Conservation (phyloP, 2,329 filamentous ascomycete species). For the Lomentospora prolificans region DNA sequence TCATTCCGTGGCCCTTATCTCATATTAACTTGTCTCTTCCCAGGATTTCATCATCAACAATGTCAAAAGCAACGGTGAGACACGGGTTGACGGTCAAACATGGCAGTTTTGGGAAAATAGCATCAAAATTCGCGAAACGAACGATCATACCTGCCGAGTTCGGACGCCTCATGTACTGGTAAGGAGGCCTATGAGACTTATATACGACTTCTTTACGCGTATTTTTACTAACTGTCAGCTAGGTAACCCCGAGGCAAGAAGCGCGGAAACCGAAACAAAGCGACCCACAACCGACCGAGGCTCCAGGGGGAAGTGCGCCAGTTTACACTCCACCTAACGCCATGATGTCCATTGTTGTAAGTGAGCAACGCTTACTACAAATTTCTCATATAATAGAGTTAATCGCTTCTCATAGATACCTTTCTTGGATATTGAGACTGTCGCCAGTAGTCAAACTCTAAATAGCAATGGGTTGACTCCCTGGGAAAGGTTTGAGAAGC, state of each 20-base stretch:
- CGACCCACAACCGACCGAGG: neutral
- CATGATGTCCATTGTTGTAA: neutral
- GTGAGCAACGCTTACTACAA: neutral
- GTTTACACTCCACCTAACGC: neutral
- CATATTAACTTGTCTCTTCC: neutral
- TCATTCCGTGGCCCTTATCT: neutral
- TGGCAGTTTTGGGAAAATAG: slow-evolving; percentile 8
- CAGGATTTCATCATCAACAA: neutral
- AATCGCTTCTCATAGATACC: neutral
- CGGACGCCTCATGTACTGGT: slow-evolving; percentile 3
- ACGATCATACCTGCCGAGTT: neutral
- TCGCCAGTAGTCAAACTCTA: neutral
- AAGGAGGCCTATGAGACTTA: neutral
- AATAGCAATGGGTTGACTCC: neutral
- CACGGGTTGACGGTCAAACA: neutral
- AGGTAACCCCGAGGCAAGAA: neutral
- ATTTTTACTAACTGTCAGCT: neutral
- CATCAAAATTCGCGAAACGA: slow-evolving; percentile 7
- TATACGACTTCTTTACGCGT: neutral
- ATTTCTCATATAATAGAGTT: neutral
- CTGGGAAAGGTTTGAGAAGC: slow-evolving; percentile 3
- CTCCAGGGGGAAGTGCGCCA: neutral
- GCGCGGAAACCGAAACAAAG: neutral
- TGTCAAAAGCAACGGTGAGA: neutral
- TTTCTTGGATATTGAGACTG: neutral